These are phyloP conservation scores for Malus fusca DNA, from an alignment of 306 rosid genomes.

Conservation along the genomic window DNA sequence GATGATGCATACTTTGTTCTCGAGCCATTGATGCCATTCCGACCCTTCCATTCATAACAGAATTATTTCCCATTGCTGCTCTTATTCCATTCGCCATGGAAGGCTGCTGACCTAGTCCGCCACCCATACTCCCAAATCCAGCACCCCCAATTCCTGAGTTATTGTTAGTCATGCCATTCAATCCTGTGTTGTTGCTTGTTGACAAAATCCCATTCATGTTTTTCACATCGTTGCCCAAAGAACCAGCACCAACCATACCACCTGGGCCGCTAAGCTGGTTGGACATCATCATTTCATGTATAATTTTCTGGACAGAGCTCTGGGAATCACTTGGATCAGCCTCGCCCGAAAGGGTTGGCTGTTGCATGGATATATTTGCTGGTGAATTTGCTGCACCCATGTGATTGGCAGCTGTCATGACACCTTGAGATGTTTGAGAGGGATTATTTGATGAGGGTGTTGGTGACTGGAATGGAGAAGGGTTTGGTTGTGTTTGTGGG, in stretches of 20 bases:
- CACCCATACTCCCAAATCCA: constrained; percentile 58
- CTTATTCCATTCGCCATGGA: constrained; percentile 75
- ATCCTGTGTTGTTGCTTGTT: constrained; percentile 38
- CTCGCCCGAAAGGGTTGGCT: constrained; percentile 62
- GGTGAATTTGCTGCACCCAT: constrained; percentile 63
- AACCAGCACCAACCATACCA: constrained; percentile 45
- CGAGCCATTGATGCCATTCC: constrained; percentile 72
- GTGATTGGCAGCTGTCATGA: constrained; percentile 61
- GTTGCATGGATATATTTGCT: constrained; percentile 74
- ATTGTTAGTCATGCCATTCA: constrained; percentile 42
- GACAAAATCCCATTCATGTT: constrained; percentile 61
- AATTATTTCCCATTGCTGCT: constrained; percentile 64
- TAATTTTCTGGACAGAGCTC: constrained; percentile 79
- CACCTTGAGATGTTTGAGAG: constrained; percentile 57
- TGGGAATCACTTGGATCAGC: constrained; percentile 72
- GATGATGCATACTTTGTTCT: constrained; percentile 80
- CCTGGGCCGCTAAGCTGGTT: constrained; percentile 57
- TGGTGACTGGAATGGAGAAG: constrained; percentile 76
- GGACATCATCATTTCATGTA: constrained; percentile 74
- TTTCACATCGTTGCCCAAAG: constrained; percentile 71
- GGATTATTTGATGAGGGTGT: constrained; percentile 77
- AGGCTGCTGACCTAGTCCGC: constrained; percentile 53
- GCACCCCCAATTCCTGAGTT: constrained; percentile 52
- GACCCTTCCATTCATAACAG: constrained; percentile 76
- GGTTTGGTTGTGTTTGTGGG: constrained; percentile 61